Base-by-base conservation (phyloP, 768 basidiomycete species). In the Gyrodon lividus region DNA sequence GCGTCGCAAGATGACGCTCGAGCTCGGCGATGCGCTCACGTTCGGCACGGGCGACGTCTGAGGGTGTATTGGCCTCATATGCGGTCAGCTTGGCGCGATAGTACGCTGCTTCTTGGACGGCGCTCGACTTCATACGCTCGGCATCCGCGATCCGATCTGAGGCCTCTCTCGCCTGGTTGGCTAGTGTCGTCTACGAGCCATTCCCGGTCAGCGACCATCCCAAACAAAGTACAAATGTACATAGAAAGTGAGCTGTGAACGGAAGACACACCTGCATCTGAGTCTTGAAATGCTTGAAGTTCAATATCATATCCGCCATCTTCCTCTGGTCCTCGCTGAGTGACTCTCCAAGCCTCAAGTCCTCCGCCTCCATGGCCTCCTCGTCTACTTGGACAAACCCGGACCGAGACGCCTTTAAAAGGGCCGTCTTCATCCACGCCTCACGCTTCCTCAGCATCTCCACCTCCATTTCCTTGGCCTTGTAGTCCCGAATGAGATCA, bases 51-150 rank as follows among this genome's bases (percentile, higher is more conserved):
- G 75, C 71, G 2, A 83, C 62, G 30, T 96, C 94, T 6, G 72
- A 63, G 9, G 85, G 79, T 16, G 83, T 80, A 39, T 80, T 77
- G 1, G 80, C 72, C 66, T 98, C 97, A 45, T 92, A 71, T 0
- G 96, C 93, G 3, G 84, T 80, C n/a, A 96, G 74, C 71, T 98
- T 98, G 42, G 95, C 91, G 44, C 95, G 91, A 66, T 94, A 97
- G 72, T 89, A 98, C 1, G 94, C 92, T 2, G 95, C 89, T 70
- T 99, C 97, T 69, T 98, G 92, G 7, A 89, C 71, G 1, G 97
- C 97, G 38, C 81, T 85, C 6, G 77, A 68, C 55, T 87, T 86
- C 56, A 84, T 70, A 45, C 88, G 82, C 56, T 95, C 92, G 0
- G 90, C 87, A 46, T 92, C 89, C 4, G 82, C 76, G 9, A 97